Evolutionary conservation across 148 eudicot genomes (phyloP), one percentile per base, ranked within the genome.

Genomic region (Fallopia convolvulus): DNA sequence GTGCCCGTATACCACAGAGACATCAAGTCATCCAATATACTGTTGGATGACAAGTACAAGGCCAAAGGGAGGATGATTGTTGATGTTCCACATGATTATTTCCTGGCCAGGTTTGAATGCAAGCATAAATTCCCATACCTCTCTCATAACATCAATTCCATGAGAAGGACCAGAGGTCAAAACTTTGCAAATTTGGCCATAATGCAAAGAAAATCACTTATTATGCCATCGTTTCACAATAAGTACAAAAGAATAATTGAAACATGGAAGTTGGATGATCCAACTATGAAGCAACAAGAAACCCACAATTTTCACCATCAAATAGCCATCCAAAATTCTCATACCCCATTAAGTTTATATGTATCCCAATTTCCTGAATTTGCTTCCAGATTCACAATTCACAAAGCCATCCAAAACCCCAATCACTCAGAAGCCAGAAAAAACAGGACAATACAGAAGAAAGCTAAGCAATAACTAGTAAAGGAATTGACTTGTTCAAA

Each of bases 91-190:
- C n/a, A n/a, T n/a, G n/a, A n/a, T n/a, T n/a, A n/a, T n/a, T n/a
- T n/a, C n/a, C n/a, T n/a, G n/a, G n/a, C n/a, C n/a, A n/a, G n/a
- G n/a, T n/a, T 65, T 42, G 10, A 50, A 49, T 20, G 20, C 7
- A 13, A 4, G 39, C 32, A 44, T 72, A 11, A 23, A 23, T 58
- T 42, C 52, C 12, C 82, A 80, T 82, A 95, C 99, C 97, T 95
- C 94, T 81, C 97, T 91, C 72, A 97, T 92, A 72, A 95, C 88
- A 82, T 92, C 97, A 79, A 86, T 90, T 0, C 94, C 99, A 87
- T 95, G 99, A 48, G 71, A 81, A 49, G 99, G 99, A 70, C 97
- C 97, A 40, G 97, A 87, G 74, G 97, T 95, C 84, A 95, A 78
- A 42, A 96, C 90, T 81, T 95, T 97, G 9, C 84, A 88, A 74